Percentiles rank a stretch among this genome's conserved stretches.
Evolutionary conservation across 2,329 filamentous ascomycete species (phyloP).

Genomic region (Talaromyces funiculosus): DNA sequence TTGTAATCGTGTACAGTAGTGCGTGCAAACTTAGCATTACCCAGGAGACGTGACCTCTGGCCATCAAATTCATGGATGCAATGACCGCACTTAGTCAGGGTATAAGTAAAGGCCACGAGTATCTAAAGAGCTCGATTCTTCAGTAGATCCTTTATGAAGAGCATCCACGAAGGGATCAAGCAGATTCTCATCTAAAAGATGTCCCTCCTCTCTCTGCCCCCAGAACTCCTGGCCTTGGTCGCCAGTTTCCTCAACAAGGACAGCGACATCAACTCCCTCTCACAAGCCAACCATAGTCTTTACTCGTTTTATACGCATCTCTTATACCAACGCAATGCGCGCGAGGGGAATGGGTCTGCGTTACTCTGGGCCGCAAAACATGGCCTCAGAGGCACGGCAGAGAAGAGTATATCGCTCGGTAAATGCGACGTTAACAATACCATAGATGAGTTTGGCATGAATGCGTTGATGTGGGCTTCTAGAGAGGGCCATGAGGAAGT

Average conservation of each 20-base stretch:
- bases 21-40: background rate
- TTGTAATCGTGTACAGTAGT: background rate
- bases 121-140: background rate
- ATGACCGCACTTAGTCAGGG: background rate
- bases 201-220: background rate
- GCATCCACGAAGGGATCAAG: too few species aligned
- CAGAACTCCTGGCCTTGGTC: background rate
- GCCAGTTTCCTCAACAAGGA: background rate
- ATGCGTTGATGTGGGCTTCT: background rate
- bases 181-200: background rate
- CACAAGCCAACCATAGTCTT: background rate
- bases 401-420: background rate
- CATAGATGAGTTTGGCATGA: background rate
- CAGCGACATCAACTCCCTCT: background rate
- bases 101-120: background rate
- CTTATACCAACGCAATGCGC: background rate
- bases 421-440: background rate
- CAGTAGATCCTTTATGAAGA: background rate
- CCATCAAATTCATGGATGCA: background rate
- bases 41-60: background rate
- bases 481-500: background rate
- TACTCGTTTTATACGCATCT: background rate
- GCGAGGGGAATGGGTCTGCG: background rate
- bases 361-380: constrained; percentile 8
- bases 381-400: background rate